Evolutionary conservation across 2,329 filamentous ascomycete species (phyloP).

Genomic region (Seiridium unicorne): DNA sequence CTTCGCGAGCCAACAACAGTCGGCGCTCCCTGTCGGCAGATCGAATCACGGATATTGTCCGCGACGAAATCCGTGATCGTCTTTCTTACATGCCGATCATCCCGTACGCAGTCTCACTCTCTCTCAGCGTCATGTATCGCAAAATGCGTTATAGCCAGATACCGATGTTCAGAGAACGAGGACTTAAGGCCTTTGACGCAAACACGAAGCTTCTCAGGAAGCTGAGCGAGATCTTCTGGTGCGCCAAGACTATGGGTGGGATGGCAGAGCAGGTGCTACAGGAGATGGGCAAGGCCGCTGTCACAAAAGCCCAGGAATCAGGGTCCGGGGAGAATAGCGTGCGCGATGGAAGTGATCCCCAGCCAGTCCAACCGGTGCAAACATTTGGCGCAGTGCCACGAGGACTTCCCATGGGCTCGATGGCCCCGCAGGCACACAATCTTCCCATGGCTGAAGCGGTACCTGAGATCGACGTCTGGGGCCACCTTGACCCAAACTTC

Average conservation of each 20-base stretch:
- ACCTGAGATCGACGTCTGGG: slow-evolving; percentile 52
- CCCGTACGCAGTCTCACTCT: slow-evolving; percentile 60
- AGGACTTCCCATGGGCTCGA: neutral
- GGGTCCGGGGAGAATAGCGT: slow-evolving; percentile 15
- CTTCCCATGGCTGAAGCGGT: slow-evolving; percentile 36
- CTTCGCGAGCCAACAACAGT: slow-evolving; percentile 49
- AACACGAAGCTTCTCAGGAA: slow-evolving; percentile 52
- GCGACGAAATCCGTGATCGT: slow-evolving; percentile 47
- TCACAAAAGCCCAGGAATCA: slow-evolving; percentile 36
- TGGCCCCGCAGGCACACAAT: slow-evolving; percentile 7
- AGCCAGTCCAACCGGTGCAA: slow-evolving; percentile 9
- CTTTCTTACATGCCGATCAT: slow-evolving; percentile 52
- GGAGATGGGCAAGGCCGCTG: slow-evolving; percentile 55
- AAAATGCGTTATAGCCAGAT: slow-evolving; percentile 62
- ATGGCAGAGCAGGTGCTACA: slow-evolving; percentile 54
- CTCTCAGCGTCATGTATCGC: slow-evolving; percentile 60
- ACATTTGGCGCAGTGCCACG: neutral
- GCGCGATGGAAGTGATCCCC: slow-evolving; percentile 19
- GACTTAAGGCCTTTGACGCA: slow-evolving; percentile 51
- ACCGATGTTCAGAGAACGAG: slow-evolving; percentile 56
- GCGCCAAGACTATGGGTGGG: slow-evolving; percentile 51
- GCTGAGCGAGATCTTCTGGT: slow-evolving; percentile 58
- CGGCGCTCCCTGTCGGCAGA: slow-evolving; percentile 57
- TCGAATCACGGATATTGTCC: slow-evolving; percentile 54
- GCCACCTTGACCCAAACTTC: slow-evolving; percentile 54